Percentiles rank a stretch among this genome's conserved stretches.
phyloP scores from a whole-genome alignment of 73 alveolate genomes.

The Tetrahymena thermophila region DNA sequence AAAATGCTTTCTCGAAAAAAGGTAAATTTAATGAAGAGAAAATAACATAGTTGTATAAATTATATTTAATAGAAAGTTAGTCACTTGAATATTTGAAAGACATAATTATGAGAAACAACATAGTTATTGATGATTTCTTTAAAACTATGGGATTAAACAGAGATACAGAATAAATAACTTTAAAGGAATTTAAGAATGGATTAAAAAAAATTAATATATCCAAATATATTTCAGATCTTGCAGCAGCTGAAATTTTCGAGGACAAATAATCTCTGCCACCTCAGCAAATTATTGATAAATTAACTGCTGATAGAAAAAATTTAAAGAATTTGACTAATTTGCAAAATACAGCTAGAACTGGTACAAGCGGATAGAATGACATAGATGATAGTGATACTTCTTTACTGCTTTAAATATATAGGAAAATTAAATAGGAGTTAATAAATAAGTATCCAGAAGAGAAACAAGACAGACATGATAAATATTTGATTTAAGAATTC shows the following conservation, averaged over 20 bases:
- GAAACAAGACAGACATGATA: neutral
- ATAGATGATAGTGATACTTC: neutral
- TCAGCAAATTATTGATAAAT: neutral
- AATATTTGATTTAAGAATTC: neutral
- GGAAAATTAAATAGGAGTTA: neutral
- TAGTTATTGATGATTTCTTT: neutral
- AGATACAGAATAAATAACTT: neutral
- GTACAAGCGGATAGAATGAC: neutral
- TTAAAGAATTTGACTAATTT: neutral
- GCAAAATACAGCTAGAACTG: neutral
- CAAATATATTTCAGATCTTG: neutral
- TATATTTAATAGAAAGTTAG: neutral
- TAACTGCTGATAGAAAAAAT: neutral
- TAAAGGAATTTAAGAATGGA: neutral
- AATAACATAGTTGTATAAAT: neutral
- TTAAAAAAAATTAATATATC: neutral
- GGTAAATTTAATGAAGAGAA: neutral
- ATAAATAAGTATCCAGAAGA: neutral
- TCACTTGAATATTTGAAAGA: neutral
- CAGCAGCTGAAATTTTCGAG: neutral
- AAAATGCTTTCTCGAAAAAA: neutral
- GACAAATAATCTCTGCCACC: neutral
- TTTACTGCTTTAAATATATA: neutral
- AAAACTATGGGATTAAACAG: neutral
- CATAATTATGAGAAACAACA: neutral